Evolutionary conservation across 2,329 filamentous ascomycete species (phyloP), one percentile per base, ranked within the genome.

Genomic region (Byssochlamys sp.): DNA sequence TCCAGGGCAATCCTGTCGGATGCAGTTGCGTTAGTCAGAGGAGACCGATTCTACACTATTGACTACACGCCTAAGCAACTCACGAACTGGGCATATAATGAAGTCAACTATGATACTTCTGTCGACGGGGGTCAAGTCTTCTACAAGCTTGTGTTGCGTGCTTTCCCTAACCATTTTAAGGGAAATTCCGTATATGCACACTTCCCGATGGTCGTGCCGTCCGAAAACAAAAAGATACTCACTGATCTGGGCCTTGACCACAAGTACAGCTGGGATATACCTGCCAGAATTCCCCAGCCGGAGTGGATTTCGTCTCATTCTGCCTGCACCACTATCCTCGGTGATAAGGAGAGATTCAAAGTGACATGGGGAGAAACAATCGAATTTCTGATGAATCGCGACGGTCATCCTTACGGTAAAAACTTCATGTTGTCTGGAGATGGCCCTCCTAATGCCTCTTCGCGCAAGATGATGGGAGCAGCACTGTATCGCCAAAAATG

Each of bases 61-160:
- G 76, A 78, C 58, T 78, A 71, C 57, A 77, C 72, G 3, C 72
- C 75, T 2, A 72, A 70, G n/a, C 69, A 73, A 53, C 66, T 78
- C 33, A 78, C 76, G 19, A 75, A 73, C 51, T 78, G 76, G 76
- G 76, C 74, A 6, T 77, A 70, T 61, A 73, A 67, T 25, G 73
- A 77, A 59, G 75, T 77, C 25, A 70, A 72, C 49, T 74, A 70
- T 31, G 73, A 79, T 58, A 63, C 70, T 3, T 66, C 69, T 1
- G 73, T 80, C 54, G 77, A 79, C 54, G 73, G 78, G 50, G 78
- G 78, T 48, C 77, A 77, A 53, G 74, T 78, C 55, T 75, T 80
- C 61, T 80, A 80, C 67, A 80, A 79, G 63, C 70, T 81, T n/a
- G 74, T 79, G 58, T 70, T 80, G 58, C 72, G 78, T 53, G 76